Evolutionary conservation across 148 eudicot genomes (phyloP).

Genomic region (Vaccinium vitisidaea): DNA sequence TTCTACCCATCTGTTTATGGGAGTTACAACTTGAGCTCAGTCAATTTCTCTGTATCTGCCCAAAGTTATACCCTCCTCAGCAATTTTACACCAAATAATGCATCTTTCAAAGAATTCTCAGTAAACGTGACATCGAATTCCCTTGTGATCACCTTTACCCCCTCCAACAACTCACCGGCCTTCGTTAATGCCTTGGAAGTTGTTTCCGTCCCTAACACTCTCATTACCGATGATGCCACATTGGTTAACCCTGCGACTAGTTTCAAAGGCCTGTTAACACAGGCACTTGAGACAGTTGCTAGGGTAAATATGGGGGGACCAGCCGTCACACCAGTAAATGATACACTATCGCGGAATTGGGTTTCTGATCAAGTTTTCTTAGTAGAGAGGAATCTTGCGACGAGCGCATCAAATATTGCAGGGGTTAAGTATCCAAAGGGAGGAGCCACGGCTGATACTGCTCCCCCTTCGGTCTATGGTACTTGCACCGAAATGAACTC

Average conservation of each 20-base stretch:
- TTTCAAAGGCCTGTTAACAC: conserved; percentile 42
- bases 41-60: conserved; percentile 61
- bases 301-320: conserved; percentile 96
- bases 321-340: conserved; percentile 43
- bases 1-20: conserved; percentile 59
- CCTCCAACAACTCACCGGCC: conserved; percentile 57
- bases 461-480: conserved; percentile 79
- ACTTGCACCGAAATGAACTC: conserved; percentile 70
- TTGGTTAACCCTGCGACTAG: conserved; percentile 27
- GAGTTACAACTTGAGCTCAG: conserved; percentile 42
- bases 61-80: conserved; percentile 52
- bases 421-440: conserved; percentile 55
- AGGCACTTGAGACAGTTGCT: conserved; percentile 69
- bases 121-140: conserved; percentile 52
- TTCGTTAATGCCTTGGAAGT: conserved; percentile 80
- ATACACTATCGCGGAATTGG: conserved; percentile 80
- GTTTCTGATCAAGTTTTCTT: conserved; percentile 55
- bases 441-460: conserved; percentile 54
- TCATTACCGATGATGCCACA: conserved; percentile 59
- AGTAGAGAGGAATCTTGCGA: conserved; percentile 33
- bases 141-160: conserved; percentile 59
- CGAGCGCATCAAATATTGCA: conserved; percentile 22
- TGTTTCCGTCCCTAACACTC: conserved; percentile 69
- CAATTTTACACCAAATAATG: conserved; percentile 42
- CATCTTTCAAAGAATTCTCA: conserved; percentile 62